Conservation (phyloP, 371 early-diverging fungal species). For the Mortierella sp. region DNA sequence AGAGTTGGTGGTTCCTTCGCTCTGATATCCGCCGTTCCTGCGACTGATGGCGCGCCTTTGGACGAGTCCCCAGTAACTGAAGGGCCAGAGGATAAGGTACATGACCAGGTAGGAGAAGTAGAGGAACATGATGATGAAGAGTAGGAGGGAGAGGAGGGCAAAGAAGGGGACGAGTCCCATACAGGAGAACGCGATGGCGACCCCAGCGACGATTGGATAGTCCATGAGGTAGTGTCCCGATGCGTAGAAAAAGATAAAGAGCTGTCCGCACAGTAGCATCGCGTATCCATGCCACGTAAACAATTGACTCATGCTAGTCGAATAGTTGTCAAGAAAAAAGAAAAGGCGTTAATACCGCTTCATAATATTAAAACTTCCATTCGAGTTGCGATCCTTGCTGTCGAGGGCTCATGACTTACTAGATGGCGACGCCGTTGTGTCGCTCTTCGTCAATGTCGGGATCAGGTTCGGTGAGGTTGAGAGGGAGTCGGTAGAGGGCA, state of each 20-base stretch:
- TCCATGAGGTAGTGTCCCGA: not conserved
- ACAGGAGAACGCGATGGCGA: slow-evolving; percentile 38
- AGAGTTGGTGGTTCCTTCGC: slow-evolving; percentile 41
- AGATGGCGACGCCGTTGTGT: slow-evolving; percentile 41
- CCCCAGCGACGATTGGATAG: slow-evolving; percentile 33
- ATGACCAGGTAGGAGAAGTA: slow-evolving; percentile 34
- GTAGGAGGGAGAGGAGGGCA: slow-evolving; percentile 16
- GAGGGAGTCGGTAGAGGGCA: slow-evolving; percentile 46
- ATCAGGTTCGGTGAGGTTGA: slow-evolving; percentile 33
- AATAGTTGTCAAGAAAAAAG: not conserved
- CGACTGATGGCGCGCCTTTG: slow-evolving; percentile 48
- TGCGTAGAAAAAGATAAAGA: slow-evolving; percentile 36
- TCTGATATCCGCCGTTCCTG: slow-evolving; percentile 47
- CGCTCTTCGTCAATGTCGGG: slow-evolving; percentile 53
- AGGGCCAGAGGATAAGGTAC: slow-evolving; percentile 35
- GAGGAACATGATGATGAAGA: slow-evolving; percentile 25
- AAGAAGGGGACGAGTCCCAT: slow-evolving; percentile 47
- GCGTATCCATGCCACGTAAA: slow-evolving; percentile 56
- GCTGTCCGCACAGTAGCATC: slow-evolving; percentile 35
- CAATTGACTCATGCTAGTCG: slow-evolving; percentile 30
- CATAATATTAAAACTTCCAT: not conserved
- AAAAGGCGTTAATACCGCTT: not conserved
- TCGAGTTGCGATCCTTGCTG: not conserved
- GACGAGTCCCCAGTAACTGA: slow-evolving; percentile 33
- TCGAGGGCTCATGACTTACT: slow-evolving; percentile 20